Evolutionary conservation across 2,329 filamentous ascomycete genomes (phyloP), one percentile per base, ranked within the genome.

Genomic region (Claviceps sp.): DNA sequence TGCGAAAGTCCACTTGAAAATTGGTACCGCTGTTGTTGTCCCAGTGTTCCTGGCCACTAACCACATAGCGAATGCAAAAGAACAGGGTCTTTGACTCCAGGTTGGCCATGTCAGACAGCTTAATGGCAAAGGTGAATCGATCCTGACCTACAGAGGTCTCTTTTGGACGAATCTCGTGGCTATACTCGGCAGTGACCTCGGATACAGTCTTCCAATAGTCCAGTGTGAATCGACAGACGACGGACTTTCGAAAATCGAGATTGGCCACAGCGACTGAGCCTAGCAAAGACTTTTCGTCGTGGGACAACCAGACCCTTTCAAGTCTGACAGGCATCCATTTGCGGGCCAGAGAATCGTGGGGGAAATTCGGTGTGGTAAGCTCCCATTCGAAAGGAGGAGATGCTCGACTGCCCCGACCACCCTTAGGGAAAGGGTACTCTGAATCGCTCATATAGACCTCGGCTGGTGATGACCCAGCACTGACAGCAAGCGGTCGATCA

Each of bases 181-280:
- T 84, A 71, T 81, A 98, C 61, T 96, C 89, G n/a, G 88, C 91
- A 40, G 78, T 77, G 1, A 97, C 86, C 65, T 98, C 93, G 0
- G 93, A 98, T 0, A 90, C 94, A 0, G 93, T 98, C 76, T 95
- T 95, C 93, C 93, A 98, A 70, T 95, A 93, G 67, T 98, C 93
- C 47, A 96, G 78, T 0, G 93, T 98, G 68, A 98, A 98, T 49
- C 93, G 82, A 66, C 89, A 91, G n/a, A 85, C 82, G 51, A 98
- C 88, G 5, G 76, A 68, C 70, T 98, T 98, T 51, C 90, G 80
- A 70, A 95, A 98, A 0, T 89, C 81, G 44, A 97, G 69, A 68
- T 98, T 98, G 64, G 85, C 82, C 22, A 95, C 90, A 7, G 82
- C 86, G 50, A 95, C 78, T 17, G 82, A 86, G 13, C 93, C 93